These are phyloP conservation scores for Camillea tinctor DNA, from an alignment of 2,329 filamentous ascomycete species.

Conservation along the genomic window DNA sequence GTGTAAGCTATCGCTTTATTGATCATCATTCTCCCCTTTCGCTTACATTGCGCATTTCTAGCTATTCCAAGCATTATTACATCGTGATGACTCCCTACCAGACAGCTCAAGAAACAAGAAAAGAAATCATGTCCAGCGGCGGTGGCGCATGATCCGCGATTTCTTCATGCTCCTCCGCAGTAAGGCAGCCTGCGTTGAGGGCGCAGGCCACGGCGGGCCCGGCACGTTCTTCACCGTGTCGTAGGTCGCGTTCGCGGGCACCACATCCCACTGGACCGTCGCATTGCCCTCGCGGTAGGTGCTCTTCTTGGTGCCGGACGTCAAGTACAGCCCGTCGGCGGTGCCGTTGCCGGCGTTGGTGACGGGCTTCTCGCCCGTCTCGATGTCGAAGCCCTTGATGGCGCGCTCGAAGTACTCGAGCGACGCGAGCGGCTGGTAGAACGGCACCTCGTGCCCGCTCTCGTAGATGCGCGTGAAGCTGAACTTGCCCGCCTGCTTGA, in stretches of 20 bases:
- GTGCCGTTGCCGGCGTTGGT: not conserved
- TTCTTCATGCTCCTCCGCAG: slow-evolving; percentile 23
- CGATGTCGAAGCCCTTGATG: slow-evolving; percentile 47
- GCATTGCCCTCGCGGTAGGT: slow-evolving; percentile 45
- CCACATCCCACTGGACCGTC: slow-evolving; percentile 35
- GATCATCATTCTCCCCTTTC: too few species aligned
- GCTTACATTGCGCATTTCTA: too few species aligned
- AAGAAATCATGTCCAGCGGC: not conserved
- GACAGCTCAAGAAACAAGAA: not conserved
- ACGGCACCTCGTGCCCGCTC: slow-evolving; percentile 45
- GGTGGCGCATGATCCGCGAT: slow-evolving; percentile 7
- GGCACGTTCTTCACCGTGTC: slow-evolving; percentile 31
- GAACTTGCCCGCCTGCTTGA: slow-evolving; percentile 50
- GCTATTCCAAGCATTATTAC: too few species aligned
- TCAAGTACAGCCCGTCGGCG: slow-evolving; percentile 31
- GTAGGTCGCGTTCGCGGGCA: slow-evolving; percentile 33
- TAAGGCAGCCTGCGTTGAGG: slow-evolving; percentile 11
- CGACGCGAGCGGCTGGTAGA: slow-evolving; percentile 52
- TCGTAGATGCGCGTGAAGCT: slow-evolving; percentile 48
- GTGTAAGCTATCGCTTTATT: too few species aligned
- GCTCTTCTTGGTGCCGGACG: slow-evolving; percentile 38
- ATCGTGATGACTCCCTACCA: too few species aligned
- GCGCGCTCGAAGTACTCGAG: slow-evolving; percentile 50
- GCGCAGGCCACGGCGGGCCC: slow-evolving; percentile 23
- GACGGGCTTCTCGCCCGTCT: slow-evolving; percentile 38